phyloP scores from a whole-genome alignment of 768 basidiomycete species.

The Boletus rubescentipes region DNA sequence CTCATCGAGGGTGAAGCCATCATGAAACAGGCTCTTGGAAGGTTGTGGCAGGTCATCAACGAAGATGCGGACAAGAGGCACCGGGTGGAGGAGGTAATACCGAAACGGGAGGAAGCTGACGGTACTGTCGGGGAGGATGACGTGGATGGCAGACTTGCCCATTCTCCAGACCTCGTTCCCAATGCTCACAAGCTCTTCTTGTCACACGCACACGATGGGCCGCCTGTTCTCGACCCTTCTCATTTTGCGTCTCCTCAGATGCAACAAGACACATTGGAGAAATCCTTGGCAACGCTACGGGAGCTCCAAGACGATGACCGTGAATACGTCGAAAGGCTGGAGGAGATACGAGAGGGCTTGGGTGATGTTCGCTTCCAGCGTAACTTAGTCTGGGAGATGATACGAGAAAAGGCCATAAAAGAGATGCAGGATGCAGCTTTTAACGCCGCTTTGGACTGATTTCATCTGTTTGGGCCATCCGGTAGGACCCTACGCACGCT shows the following conservation, averaged over 20 bases:
- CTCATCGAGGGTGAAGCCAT: conserved; percentile 81
- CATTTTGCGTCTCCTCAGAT: conserved; percentile 64
- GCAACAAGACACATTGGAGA: conserved; percentile 71
- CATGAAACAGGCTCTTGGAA: conserved; percentile 71
- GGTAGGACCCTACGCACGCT: not conserved
- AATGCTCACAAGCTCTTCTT: conserved; percentile 68
- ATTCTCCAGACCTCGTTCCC: conserved; percentile 67
- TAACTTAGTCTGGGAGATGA: conserved; percentile 71
- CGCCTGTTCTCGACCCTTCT: conserved; percentile 53
- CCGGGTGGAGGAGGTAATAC: conserved; percentile 45
- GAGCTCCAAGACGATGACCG: conserved; percentile 85
- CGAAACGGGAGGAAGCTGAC: conserved; percentile 70
- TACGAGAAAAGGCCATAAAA: conserved; percentile 69
- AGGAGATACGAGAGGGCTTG: conserved; percentile 79
- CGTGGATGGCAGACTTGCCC: conserved; percentile 45
- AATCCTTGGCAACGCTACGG: conserved; percentile 66
- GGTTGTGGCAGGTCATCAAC: conserved; percentile 78
- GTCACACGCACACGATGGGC: conserved; percentile 45
- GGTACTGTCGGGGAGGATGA: conserved; percentile 44
- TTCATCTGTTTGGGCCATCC: not conserved
- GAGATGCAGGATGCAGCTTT: conserved; percentile 70
- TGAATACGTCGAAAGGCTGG: conserved; percentile 81
- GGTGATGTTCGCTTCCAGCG: conserved; percentile 74
- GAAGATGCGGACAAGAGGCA: conserved; percentile 55
- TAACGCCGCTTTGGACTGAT: conserved; percentile 31